Evolutionary conservation across 495 filamentous ascomycete genomes (phyloP), one percentile per base, ranked within the genome.

Genomic region (Chaetomium tenue): DNA sequence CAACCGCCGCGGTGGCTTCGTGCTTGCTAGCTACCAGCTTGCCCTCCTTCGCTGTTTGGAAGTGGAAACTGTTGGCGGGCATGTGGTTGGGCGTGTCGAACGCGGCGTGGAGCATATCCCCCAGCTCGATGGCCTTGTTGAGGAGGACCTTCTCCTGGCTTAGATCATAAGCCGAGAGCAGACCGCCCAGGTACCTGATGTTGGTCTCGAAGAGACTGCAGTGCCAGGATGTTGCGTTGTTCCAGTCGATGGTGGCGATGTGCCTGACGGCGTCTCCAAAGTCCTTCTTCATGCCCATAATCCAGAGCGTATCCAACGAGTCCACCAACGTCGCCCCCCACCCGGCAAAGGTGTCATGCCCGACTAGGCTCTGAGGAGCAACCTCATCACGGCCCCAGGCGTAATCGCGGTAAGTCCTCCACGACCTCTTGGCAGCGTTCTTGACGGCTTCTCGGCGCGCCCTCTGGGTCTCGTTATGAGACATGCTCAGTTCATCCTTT

Each of bases 21-120:
- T 64, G 63, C 1, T 30, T 40, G 18, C 68, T 60, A 20, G 70
- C 66, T 0, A 42, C 23, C 68, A 66, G 89, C 84, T 44, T 80
- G 79, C 91, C 91, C 88, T 59, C 77, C 76, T 75, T 90, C 88
- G 77, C 84, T 25, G 61, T 65, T 1, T 66, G 42, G 63, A 77
- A 78, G 44, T 85, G 77, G 75, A 91, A 93, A 68, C 80, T 87
- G 20, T 90, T 85, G 11, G 87, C 76, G 2, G 92, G 92, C 88
- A 97, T 91, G 59, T 91, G 84, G 72, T 93, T 95, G 0, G 91
- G 91, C 2, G 92, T 96, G 74, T 97, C 92, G 76, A 97, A 97
- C 33, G 86, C 86, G 28, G 88, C 84, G 71, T 91, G 91, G 58
- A 96, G 75, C 61, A 96, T 79, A 64, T 96, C 88, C n/a, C 84